These are phyloP conservation scores for Saccharomycopsis guyanensis DNA, from an alignment of 805 yeast species.

Conservation along the genomic window DNA sequence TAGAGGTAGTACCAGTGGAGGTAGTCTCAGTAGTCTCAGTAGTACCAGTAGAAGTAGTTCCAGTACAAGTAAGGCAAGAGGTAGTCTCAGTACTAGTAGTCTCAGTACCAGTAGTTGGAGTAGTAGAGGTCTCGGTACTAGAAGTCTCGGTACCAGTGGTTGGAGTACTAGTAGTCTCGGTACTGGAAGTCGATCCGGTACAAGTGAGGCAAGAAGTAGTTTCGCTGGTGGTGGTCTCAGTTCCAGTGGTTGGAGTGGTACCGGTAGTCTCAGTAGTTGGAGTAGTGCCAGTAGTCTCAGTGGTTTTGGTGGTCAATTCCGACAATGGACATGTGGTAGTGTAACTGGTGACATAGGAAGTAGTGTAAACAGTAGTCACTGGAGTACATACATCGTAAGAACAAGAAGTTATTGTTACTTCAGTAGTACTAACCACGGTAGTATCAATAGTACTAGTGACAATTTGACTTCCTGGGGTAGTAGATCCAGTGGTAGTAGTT, in stretches of 20 bases:
- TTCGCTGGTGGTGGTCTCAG: constrained; percentile 9
- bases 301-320: neutral
- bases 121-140: neutral
- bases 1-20: constrained; percentile 9
- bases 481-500: constrained; percentile 4
- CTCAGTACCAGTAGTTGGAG: neutral
- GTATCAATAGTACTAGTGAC: constrained; percentile 11
- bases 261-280: constrained; percentile 13
- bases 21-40: neutral
- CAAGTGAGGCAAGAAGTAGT: constrained; percentile 16
- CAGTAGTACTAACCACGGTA: constrained; percentile 2
- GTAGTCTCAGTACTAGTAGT: neutral
- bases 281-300: neutral
- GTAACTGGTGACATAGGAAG: neutral
- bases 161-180: neutral
- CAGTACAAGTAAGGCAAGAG: too few species aligned
- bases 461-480: neutral
- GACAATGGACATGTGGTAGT: constrained; percentile 10
- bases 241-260: constrained; percentile 6
- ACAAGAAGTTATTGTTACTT: constrained; percentile 19
- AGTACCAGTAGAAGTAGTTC: neutral
- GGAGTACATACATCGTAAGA: constrained; percentile 13
- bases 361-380: constrained; percentile 7
- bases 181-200: neutral
- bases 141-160: neutral